These are phyloP conservation scores for Phialophora tarda DNA, from an alignment of 2,329 filamentous ascomycete genomes.

Conservation along the genomic window DNA sequence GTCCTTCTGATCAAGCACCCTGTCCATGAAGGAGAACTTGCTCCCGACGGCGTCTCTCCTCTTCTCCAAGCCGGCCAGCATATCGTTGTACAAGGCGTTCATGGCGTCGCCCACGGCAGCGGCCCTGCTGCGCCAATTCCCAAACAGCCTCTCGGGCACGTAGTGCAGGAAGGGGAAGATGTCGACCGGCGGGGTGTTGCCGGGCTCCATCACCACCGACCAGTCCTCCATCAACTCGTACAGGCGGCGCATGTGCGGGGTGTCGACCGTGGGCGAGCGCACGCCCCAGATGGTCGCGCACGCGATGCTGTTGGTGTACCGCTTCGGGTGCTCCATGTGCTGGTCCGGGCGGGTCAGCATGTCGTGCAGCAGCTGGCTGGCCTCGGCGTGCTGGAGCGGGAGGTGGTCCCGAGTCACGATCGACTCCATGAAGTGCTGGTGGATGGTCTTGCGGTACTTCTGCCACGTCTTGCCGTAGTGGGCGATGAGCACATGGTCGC, in stretches of 20 bases:
- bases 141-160: slow-evolving; percentile 51
- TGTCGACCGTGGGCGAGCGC: slow-evolving; percentile 44
- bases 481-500: slow-evolving; percentile 57
- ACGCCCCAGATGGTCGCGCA: slow-evolving; percentile 45
- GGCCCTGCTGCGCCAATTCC: slow-evolving; percentile 49
- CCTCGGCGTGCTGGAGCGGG: slow-evolving; percentile 55
- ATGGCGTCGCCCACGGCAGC: slow-evolving; percentile 49
- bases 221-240: slow-evolving; percentile 54
- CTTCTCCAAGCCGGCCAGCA: slow-evolving; percentile 43
- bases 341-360: slow-evolving; percentile 49
- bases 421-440: slow-evolving; percentile 54
- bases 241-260: slow-evolving; percentile 47
- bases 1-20: slow-evolving; percentile 48
- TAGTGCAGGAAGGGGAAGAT: slow-evolving; percentile 53
- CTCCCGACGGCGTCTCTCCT: slow-evolving; percentile 42
- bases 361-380: slow-evolving; percentile 55
- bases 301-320: slow-evolving; percentile 59
- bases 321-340: slow-evolving; percentile 56
- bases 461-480: slow-evolving; percentile 55
- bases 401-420: slow-evolving; percentile 50
- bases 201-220: slow-evolving; percentile 54
- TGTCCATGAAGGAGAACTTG: slow-evolving; percentile 49
- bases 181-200: slow-evolving; percentile 58
- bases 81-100: slow-evolving; percentile 50
- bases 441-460: slow-evolving; percentile 53